A percentile compares a stretch with the other conserved stretches of the same genome.
phyloP scores from a whole-genome alignment of 148 eudicot species.

The Cornus kousa region DNA sequence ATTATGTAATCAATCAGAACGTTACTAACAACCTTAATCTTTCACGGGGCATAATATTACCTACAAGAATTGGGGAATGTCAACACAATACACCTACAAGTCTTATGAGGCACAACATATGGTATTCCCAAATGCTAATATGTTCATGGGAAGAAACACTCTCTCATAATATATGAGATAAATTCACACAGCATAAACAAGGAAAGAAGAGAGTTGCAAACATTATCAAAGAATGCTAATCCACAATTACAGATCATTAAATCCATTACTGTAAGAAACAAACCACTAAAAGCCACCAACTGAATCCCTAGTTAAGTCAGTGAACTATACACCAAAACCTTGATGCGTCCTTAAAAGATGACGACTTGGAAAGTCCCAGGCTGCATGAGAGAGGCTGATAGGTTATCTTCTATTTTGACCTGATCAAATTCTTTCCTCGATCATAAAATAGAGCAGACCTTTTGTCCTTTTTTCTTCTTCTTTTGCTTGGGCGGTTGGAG shows the following conservation, averaged over 20 bases:
- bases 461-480: slow-evolving; percentile 49
- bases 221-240: background rate
- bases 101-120: too few species aligned
- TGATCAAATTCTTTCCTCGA: background rate
- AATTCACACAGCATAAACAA: too few species aligned
- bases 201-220: background rate
- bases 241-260: slow-evolving; percentile 4
- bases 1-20: too few species aligned
- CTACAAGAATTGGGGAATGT: too few species aligned
- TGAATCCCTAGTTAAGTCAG: slow-evolving; percentile 23
- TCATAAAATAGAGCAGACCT: slow-evolving; percentile 43
- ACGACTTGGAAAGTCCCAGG: background rate
- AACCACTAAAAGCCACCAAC: slow-evolving; percentile 10
- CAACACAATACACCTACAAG: too few species aligned
- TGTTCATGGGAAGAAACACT: too few species aligned
- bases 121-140: too few species aligned
- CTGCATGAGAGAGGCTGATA: slow-evolving; percentile 1
- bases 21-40: too few species aligned
- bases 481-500: slow-evolving; percentile 60
- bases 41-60: too few species aligned
- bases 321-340: slow-evolving; percentile 28
- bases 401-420: background rate
- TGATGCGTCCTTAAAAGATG: slow-evolving; percentile 5
- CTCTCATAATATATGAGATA: too few species aligned
- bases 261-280: slow-evolving; percentile 8